Evolutionary conservation across 2,329 filamentous ascomycete genomes (phyloP), one percentile per base, ranked within the genome.

Genomic region (Helminthosporium solani): DNA sequence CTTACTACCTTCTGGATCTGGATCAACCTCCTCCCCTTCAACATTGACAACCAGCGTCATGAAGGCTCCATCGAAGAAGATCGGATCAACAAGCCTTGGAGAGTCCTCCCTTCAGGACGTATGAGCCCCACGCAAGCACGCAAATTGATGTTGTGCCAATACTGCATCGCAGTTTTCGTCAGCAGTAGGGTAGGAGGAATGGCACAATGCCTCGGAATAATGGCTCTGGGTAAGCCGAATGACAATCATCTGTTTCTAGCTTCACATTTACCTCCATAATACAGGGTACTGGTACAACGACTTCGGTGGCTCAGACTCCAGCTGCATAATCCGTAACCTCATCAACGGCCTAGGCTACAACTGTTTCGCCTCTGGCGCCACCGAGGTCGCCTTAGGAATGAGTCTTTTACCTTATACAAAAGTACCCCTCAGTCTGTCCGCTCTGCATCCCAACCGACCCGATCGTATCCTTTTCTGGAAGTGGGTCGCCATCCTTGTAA

Each of bases 41-140:
- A 39, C 20, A 56, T 69, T 45, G 46, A 58, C 42, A 69, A 70
- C 41, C 66, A 70, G 49, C 44, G 57, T n/a, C 46, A 49, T 9
- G 33, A 47, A 4, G 19, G 37, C 11, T 49, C 60, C 14, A 25
- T 57, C 25, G 44, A 40, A 2, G 66, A 69, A 40, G 66, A 70
- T 39, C 23, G 15, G 1, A 34, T 57, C 31, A 70, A 70, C 48
- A 69, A 68, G 40, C 61, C 66, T 18, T 68, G 64, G 65, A 52
- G 65, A n/a, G 46, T 64, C 7, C 35, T 70, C 2, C 61, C 66
- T 3, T 49, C 54, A 0, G 48, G 52, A 8, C 46, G 61, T 14
- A 40, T 66, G 7, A 53, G 51, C n/a, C 30, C 39, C 1, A 21
- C 19, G 2, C 47, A 55, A 36, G 60, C 62, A 5, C 45, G 34